phyloP scores from a whole-genome alignment of 129 eudicot genomes.

The Saussurea involucrata region DNA sequence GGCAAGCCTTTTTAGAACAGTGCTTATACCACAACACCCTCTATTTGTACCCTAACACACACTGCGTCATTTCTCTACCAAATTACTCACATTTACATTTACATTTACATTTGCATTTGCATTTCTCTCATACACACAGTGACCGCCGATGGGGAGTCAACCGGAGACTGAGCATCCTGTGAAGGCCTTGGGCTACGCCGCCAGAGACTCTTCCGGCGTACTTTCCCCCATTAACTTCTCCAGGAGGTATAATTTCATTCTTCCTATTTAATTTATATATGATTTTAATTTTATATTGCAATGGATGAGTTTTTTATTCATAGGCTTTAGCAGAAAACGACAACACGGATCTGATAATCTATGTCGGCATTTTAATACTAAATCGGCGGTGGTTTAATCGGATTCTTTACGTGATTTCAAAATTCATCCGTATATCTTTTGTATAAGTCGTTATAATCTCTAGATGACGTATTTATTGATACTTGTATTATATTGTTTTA shows the following conservation, averaged over 20 bases:
- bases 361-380: background rate
- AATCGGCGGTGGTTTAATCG: background rate
- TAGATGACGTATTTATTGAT: background rate
- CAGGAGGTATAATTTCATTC: conserved; percentile 30
- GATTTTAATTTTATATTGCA: background rate
- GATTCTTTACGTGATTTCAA: background rate
- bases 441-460: background rate
- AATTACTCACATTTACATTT: background rate
- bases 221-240: conserved; percentile 57
- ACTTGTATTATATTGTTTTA: background rate
- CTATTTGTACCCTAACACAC: background rate
- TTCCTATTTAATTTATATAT: background rate
- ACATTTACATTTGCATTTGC: background rate
- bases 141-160: conserved; percentile 21
- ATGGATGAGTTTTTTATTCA: background rate
- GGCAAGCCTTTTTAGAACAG: too few relatives aligned
- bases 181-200: conserved; percentile 59
- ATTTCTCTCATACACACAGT: background rate
- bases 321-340: background rate
- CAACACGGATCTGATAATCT: background rate
- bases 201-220: conserved; percentile 44
- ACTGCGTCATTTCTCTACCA: background rate
- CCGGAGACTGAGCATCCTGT: conserved; percentile 53
- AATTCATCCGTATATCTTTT: background rate
- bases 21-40: background rate